A percentile compares a stretch with the other conserved stretches of the same genome.
These are phyloP conservation scores for Quercus ilex DNA, from an alignment of 306 rosid genomes.

Conservation along the genomic window DNA sequence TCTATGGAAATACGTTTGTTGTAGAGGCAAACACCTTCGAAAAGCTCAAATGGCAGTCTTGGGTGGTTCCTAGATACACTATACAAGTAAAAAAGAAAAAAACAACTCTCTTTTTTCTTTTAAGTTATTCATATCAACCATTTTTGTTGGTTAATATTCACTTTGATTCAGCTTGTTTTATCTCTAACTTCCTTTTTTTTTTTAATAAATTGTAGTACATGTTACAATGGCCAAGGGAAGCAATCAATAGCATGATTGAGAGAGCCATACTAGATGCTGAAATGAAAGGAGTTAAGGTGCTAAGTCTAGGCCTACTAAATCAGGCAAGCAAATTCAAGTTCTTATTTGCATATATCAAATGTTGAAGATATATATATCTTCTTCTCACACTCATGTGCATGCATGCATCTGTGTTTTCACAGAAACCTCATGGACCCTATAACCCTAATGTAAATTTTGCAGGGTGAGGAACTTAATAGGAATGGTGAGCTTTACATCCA, in stretches of 20 bases:
- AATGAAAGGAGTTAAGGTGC: neutral
- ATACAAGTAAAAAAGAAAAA: neutral
- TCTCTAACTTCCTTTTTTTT: neutral
- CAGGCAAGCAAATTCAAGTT: neutral
- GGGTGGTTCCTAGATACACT: conserved; percentile 35
- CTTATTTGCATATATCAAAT: too few relatives aligned
- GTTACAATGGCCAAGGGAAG: neutral
- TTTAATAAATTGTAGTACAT: neutral
- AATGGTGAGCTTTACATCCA: conserved; percentile 33
- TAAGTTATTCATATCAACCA: too few relatives aligned
- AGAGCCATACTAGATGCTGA: neutral
- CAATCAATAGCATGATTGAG: neutral
- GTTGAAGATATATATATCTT: too few relatives aligned
- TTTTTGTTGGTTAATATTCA: neutral
- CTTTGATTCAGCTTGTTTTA: neutral
- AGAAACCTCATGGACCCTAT: too few relatives aligned
- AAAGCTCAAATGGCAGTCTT: conserved; percentile 33
- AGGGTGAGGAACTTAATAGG: conserved; percentile 36
- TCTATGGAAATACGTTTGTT: conserved; percentile 24
- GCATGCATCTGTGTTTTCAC: too few relatives aligned
- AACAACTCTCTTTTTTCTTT: too few relatives aligned
- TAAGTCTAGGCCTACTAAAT: neutral
- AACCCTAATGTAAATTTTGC: neutral
- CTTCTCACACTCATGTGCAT: too few relatives aligned
- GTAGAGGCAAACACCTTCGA: conserved; percentile 24